Conservation (phyloP, 139 green algal species). For the Mychonastes homosphaera region DNA sequence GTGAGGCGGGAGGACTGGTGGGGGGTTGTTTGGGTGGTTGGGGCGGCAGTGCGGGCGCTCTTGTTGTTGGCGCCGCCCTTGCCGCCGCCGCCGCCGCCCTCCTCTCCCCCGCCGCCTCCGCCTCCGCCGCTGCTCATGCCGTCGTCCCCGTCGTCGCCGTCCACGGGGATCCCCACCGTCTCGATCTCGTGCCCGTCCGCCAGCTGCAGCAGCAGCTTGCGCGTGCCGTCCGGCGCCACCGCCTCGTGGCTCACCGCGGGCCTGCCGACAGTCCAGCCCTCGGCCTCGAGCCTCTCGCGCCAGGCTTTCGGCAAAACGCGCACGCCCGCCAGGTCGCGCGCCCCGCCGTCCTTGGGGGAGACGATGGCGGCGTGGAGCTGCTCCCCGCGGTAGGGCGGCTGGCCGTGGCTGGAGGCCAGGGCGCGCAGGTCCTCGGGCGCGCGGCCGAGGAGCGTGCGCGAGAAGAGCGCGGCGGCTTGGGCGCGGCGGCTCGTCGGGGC, state of each 20-base stretch:
- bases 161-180: slow-evolving; percentile 75
- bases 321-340: not conserved
- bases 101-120: not conserved
- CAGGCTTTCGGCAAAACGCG: slow-evolving; percentile 32
- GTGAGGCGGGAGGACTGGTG: slow-evolving; percentile 1
- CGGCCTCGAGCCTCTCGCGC: slow-evolving; percentile 33
- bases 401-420: slow-evolving; percentile 19
- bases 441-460: slow-evolving; percentile 21
- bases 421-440: slow-evolving; percentile 29
- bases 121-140: slow-evolving; percentile 50
- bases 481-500: not conserved
- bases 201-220: slow-evolving; percentile 89
- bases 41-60: not conserved
- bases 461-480: not conserved
- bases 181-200: slow-evolving; percentile 81
- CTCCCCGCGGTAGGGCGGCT: slow-evolving; percentile 35
- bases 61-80: not conserved
- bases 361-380: slow-evolving; percentile 43
- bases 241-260: slow-evolving; percentile 51
- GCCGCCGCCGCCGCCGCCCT: not conserved
- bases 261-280: slow-evolving; percentile 49
- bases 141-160: slow-evolving; percentile 5
- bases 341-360: not conserved
- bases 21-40: not conserved
- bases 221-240: slow-evolving; percentile 58